A percentile compares a stretch with the other conserved stretches of the same genome.
Evolutionary conservation across 148 eudicot genomes (phyloP).

Genomic region (Arbutus unedo): DNA sequence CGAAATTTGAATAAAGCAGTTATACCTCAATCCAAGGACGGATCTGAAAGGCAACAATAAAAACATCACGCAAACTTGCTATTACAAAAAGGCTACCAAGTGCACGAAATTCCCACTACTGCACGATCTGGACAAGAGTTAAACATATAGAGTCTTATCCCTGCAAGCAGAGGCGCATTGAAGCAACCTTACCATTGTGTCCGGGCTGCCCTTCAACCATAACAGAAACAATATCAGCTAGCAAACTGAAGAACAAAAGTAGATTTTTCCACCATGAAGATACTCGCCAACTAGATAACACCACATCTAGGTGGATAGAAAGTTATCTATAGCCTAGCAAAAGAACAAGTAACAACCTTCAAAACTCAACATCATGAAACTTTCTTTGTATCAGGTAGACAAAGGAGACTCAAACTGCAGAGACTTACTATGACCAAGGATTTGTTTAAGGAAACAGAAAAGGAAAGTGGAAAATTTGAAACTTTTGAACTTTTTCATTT

Average conservation of each 20-base stretch:
- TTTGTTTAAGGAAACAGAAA: no score
- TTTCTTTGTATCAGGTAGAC: background rate
- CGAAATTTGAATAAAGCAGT: no score
- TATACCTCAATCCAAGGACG: no score
- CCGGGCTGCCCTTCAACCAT: no score
- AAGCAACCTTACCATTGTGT: no score
- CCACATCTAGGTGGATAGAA: background rate
- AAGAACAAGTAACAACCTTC: background rate
- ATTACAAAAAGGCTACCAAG: no score
- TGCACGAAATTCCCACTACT: no score
- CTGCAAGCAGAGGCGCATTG: no score
- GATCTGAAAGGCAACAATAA: background rate
- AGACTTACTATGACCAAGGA: background rate
- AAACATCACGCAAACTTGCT: background rate
- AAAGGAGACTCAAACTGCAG: background rate
- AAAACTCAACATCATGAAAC: background rate
- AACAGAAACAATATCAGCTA: background rate
- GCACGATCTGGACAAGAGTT: no score
- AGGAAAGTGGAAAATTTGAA: no score
- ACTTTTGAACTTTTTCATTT: no score
- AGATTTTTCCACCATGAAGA: background rate
- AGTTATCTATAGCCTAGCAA: background rate
- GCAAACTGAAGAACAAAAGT: background rate
- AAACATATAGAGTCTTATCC: no score
- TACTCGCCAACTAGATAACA: background rate